A percentile compares a stretch with the other conserved stretches of the same genome.
phyloP scores from a whole-genome alignment of 345 rosid genomes.

The Combretum micranthum region DNA sequence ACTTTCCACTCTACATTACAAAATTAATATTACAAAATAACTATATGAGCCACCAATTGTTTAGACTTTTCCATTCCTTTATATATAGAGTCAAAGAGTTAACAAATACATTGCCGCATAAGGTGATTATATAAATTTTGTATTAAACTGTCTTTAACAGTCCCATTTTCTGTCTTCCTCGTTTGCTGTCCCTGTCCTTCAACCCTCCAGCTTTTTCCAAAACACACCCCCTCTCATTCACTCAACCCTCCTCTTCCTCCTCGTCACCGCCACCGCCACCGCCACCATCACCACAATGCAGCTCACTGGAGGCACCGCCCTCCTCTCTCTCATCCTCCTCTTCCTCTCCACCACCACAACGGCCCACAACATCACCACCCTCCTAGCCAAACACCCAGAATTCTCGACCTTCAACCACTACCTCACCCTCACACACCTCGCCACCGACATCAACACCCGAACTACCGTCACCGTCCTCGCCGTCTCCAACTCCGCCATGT shows the following conservation, averaged over 20 bases:
- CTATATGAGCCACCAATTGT: too few species aligned
- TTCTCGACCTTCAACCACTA: slow-evolving; percentile 90
- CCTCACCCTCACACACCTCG: slow-evolving; percentile 78
- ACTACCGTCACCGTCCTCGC: slow-evolving; percentile 88
- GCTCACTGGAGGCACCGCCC: slow-evolving; percentile 15
- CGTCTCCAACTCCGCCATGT: slow-evolving; percentile 80
- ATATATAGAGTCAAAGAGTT: too few species aligned
- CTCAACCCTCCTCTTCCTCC: background rate
- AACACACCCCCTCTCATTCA: slow-evolving; percentile 1
- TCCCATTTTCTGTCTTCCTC: too few species aligned
- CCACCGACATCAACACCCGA: slow-evolving; percentile 76
- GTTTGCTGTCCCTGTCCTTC: too few species aligned
- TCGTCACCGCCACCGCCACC: too few species aligned
- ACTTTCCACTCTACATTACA: too few species aligned
- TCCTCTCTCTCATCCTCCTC: slow-evolving; percentile 10
- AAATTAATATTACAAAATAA: too few species aligned
- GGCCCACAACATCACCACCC: slow-evolving; percentile 81
- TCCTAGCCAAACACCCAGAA: slow-evolving; percentile 63
- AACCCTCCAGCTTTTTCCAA: background rate
- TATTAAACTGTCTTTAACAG: too few species aligned
- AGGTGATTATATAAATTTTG: too few species aligned
- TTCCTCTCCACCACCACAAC: slow-evolving; percentile 11
- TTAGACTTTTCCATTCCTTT: too few species aligned
- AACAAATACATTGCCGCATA: too few species aligned
- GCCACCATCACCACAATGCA: slow-evolving; percentile 12